Base-by-base conservation (phyloP, 2,329 filamentous ascomycete genomes). In the Neopestalotiopsis clavispora region DNA sequence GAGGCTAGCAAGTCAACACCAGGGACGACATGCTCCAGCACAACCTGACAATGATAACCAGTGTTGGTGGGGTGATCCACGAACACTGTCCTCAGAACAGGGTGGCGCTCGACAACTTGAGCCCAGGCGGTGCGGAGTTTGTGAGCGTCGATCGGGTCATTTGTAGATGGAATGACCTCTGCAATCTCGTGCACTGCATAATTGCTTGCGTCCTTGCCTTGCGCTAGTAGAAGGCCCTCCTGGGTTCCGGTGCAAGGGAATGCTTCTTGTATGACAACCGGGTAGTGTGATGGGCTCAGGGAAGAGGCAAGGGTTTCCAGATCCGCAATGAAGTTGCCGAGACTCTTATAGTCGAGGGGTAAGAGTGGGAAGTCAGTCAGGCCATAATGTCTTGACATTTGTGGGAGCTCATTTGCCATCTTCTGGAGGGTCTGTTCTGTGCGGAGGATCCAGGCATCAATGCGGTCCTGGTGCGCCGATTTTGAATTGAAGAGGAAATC, bases 111-210 rank as follows among this genome's bases (percentile, higher is more conserved):
- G 20, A 69, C 57, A 17, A 66, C 58, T 23, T 57, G 57, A 10
- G 52, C 5, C 67, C 67, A 69, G 17, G 67, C 67, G 6, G 62
- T 40, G 7, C 64, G 30, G 20, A 69, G 30, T n/a, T 61, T 34
- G 32, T 13, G 30, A 1, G 30, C 38, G n/a, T 68, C 67, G 2
- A 68, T 49, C 20, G 62, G 67, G 2, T 38, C 38, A 6, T 61
- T 52, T n/a, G 23, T 28, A 3, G 52, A 49, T 32, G 67, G 30
- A 13, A 65, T 52, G 9, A 68, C 62, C 12, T 68, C 67, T 6
- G 63, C 28, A 4, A 65, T 68, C 23, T 65, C 61, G 23, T 68
- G 67, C 1, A 68, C 67, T 23, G 67, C 67, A 34, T 68, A 68
- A 20, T 68, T 68, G 38, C 67, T 60, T 23, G 67, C 62, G n/a